phyloP scores from a whole-genome alignment of 2,329 filamentous ascomycete genomes.

The Trichoderma gracile region DNA sequence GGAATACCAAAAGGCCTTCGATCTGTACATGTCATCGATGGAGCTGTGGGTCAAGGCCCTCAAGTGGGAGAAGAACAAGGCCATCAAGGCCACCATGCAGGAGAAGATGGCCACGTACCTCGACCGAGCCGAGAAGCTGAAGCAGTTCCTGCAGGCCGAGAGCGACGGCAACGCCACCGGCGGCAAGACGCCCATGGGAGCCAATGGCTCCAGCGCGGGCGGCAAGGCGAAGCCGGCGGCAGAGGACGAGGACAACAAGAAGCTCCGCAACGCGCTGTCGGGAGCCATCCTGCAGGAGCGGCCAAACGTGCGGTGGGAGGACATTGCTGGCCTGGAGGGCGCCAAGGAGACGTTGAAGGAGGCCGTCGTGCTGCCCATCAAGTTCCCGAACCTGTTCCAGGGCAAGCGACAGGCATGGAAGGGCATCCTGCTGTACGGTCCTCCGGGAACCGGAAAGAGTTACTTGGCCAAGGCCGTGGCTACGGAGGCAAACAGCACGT shows the following conservation, averaged over 20 bases:
- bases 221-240: slow-evolving; percentile 64
- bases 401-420: slow-evolving; percentile 98
- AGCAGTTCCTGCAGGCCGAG: slow-evolving; percentile 81
- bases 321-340: slow-evolving; percentile 89
- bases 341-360: slow-evolving; percentile 98
- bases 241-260: slow-evolving; percentile 91
- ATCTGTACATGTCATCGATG: slow-evolving; percentile 91
- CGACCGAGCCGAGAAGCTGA: slow-evolving; percentile 97
- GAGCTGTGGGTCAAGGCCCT: slow-evolving; percentile 98
- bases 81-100: slow-evolving; percentile 96
- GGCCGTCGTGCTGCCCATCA: slow-evolving; percentile 95
- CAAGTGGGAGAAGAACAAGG: slow-evolving; percentile 99
- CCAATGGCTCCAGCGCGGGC: slow-evolving; percentile 67
- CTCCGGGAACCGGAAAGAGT: slow-evolving; percentile 95
- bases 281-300: slow-evolving; percentile 94
- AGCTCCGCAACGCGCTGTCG: slow-evolving; percentile 84
- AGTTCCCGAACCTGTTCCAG: slow-evolving; percentile 94
- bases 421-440: slow-evolving; percentile 92
- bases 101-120: slow-evolving; percentile 96
- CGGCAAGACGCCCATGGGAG: slow-evolving; percentile 63
- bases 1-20: slow-evolving; percentile 96
- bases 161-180: slow-evolving; percentile 68
- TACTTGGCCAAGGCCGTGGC: slow-evolving; percentile 97
- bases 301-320: slow-evolving; percentile 96
- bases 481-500: slow-evolving; percentile 97